A percentile compares a stretch with the other conserved stretches of the same genome.
These are phyloP conservation scores for Delonix regia DNA, from an alignment of 306 rosid genomes.

Conservation along the genomic window DNA sequence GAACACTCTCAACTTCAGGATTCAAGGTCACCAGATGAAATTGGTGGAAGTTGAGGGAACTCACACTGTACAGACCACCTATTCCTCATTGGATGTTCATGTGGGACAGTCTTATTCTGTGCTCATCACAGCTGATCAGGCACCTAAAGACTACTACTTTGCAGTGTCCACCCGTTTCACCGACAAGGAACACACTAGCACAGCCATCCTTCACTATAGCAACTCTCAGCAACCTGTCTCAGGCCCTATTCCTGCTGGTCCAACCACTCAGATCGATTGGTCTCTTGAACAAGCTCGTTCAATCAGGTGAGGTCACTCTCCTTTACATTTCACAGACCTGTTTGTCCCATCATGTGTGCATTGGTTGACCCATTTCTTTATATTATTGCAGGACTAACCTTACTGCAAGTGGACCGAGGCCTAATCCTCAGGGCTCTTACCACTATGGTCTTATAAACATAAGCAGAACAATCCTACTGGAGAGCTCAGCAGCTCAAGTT, in stretches of 20 bases:
- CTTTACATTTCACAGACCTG: background rate
- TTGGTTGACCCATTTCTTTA: background rate
- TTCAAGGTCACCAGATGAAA: conserved; percentile 75
- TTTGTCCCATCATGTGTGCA: background rate
- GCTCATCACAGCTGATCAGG: conserved; percentile 81
- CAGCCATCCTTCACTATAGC: conserved; percentile 70
- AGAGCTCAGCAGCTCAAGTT: conserved; percentile 78
- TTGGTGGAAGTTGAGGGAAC: conserved; percentile 95
- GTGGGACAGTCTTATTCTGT: conserved; percentile 92
- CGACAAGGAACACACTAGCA: conserved; percentile 49
- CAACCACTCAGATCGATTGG: conserved; percentile 70
- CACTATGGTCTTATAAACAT: conserved; percentile 81
- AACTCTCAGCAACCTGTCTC: conserved; percentile 61
- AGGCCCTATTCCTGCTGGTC: conserved; percentile 72
- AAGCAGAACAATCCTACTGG: conserved; percentile 62
- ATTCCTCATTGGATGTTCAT: conserved; percentile 81
- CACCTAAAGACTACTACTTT: conserved; percentile 72
- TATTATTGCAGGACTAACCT: conserved; percentile 71
- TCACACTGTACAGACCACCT: conserved; percentile 78
- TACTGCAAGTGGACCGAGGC: conserved; percentile 96
- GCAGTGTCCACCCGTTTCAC: conserved; percentile 78
- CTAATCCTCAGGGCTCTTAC: conserved; percentile 96
- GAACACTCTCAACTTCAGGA: conserved; percentile 79
- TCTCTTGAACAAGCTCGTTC: conserved; percentile 83
- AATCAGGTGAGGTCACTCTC: conserved; percentile 52